A percentile compares a stretch with the other conserved stretches of the same genome.
phyloP scores from a whole-genome alignment of 192 early-diverging fungal genomes.

The Dissophora ornata region DNA sequence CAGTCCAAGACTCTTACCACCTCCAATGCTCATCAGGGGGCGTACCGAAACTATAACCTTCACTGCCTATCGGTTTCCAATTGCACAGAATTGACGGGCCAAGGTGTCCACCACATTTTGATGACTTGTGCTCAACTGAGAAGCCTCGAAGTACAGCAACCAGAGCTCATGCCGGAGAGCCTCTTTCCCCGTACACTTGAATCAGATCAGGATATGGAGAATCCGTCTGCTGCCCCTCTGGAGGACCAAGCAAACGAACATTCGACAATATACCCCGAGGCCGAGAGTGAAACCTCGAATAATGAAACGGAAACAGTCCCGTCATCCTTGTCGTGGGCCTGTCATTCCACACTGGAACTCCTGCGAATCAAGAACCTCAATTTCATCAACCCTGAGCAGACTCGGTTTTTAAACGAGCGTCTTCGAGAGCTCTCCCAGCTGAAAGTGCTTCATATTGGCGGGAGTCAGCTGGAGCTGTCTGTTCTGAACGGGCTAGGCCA shows the following conservation, averaged over 20 bases:
- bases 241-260: background rate
- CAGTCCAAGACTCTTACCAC: background rate
- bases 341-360: conserved; percentile 15
- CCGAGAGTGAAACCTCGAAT: background rate
- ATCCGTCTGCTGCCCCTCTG: background rate
- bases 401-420: conserved; percentile 29
- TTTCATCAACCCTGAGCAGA: conserved; percentile 22
- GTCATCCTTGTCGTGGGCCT: conserved; percentile 33
- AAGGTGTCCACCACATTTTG: conserved; percentile 39
- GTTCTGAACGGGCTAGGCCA: conserved; percentile 44
- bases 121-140: conserved; percentile 36
- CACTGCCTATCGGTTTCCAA: conserved; percentile 22
- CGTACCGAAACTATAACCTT: conserved; percentile 27
- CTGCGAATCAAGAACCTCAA: conserved; percentile 46
- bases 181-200: conserved; percentile 43
- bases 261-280: conserved; percentile 25
- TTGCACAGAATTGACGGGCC: conserved; percentile 47
- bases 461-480: conserved; percentile 31
- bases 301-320: too few relatives aligned
- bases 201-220: conserved; percentile 20
- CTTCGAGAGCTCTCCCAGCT: conserved; percentile 40
- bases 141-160: conserved; percentile 43
- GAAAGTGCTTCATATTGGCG: conserved; percentile 46
- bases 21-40: background rate
- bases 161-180: conserved; percentile 47